Conservation (phyloP, 1,139 yeast genomes). For the Pneumocystis oryctolagi region DNA sequence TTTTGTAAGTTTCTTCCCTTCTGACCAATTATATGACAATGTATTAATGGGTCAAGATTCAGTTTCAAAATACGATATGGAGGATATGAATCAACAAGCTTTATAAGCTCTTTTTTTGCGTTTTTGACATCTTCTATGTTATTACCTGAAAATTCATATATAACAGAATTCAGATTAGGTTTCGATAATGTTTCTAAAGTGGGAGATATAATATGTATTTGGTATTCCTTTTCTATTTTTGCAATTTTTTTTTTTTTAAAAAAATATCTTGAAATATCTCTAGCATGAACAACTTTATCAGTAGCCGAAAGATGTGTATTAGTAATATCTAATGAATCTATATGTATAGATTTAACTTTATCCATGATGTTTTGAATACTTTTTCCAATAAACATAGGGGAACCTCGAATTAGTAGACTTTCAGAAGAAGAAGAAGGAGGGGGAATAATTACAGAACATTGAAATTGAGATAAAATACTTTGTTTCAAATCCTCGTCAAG, state of each 20-base stretch:
- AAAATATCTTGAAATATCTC: conserved; percentile 55
- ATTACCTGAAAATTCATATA: conserved; percentile 34
- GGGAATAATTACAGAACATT: conserved; percentile 55
- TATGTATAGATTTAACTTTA: conserved; percentile 40
- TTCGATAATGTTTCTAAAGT: conserved; percentile 26
- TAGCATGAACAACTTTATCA: conserved; percentile 68
- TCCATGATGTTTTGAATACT: conserved; percentile 46
- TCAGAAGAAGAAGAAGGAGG: conserved; percentile 26
- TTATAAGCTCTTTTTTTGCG: conserved; percentile 41
- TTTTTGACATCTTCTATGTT: conserved; percentile 39
- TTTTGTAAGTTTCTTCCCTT: conserved; percentile 28
- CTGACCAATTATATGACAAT: conserved; percentile 31
- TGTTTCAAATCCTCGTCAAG: conserved; percentile 22
- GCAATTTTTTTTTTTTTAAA: conserved; percentile 33
- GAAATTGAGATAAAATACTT: conserved; percentile 37
- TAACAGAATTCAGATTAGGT: conserved; percentile 26
- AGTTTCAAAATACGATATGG: conserved; percentile 50
- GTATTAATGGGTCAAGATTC: conserved; percentile 60
- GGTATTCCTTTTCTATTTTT: conserved; percentile 28
- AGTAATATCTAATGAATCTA: conserved; percentile 64
- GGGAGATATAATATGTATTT: conserved; percentile 46
- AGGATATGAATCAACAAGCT: conserved; percentile 53
- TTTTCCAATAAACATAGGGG: conserved; percentile 40
- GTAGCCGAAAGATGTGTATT: conserved; percentile 43
- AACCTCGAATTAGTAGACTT: conserved; percentile 39